phyloP scores from a whole-genome alignment of 2,329 filamentous ascomycete species.

The Simplicillium sp. region DNA sequence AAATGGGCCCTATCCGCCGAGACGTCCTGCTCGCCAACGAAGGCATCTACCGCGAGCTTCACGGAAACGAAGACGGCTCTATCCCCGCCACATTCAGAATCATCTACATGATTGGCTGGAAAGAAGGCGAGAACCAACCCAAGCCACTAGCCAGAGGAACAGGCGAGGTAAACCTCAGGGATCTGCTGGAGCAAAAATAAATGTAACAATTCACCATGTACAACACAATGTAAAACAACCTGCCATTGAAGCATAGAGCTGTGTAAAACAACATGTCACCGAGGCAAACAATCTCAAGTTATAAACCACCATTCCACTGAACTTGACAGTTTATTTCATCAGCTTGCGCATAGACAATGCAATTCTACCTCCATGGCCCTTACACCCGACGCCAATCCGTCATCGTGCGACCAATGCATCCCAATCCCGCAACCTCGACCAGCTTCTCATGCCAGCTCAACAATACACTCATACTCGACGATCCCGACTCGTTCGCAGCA shows the following conservation, averaged over 20 bases:
- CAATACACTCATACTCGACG: conserved; percentile 89
- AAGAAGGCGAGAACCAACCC: conserved; percentile 68
- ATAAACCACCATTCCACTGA: no score
- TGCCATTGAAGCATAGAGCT: no score
- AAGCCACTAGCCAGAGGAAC: conserved; percentile 76
- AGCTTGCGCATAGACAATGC: no score
- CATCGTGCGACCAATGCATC: conserved; percentile 90
- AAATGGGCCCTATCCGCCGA: conserved; percentile 65
- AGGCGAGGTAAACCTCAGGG: conserved; percentile 80
- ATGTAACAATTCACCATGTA: background rate
- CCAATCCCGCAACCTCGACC: conserved; percentile 84
- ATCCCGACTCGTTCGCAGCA: conserved; percentile 55
- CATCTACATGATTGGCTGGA: conserved; percentile 99
- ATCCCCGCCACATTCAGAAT: conserved; percentile 88
- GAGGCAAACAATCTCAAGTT: no score
- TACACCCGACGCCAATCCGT: conserved; percentile 78
- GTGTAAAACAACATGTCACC: no score
- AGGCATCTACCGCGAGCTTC: conserved; percentile 77
- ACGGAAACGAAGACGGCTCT: conserved; percentile 69
- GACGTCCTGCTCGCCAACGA: conserved; percentile 84
- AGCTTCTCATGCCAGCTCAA: conserved; percentile 99
- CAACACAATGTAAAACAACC: conserved; percentile 4
- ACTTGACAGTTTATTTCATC: no score
- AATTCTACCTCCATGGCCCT: background rate
- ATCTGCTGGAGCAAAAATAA: conserved; percentile 51